Evolutionary conservation across 768 basidiomycete genomes (phyloP), one percentile per base, ranked within the genome.

Genomic region (Agrocybe pediades): DNA sequence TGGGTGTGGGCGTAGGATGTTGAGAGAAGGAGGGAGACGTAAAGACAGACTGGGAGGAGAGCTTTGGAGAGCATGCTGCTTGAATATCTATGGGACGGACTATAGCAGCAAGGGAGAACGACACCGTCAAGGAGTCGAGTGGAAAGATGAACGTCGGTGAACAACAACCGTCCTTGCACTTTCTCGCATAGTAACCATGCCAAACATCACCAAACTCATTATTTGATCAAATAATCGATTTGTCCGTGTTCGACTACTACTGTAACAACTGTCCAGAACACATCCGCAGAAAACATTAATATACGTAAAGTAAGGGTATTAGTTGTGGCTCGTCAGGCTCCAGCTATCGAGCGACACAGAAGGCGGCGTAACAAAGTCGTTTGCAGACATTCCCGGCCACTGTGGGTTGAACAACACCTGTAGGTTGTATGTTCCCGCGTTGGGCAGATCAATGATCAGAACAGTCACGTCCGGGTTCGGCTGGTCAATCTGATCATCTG

Each of bases 401-500:
- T 96, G 90, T n/a, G 96, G 97, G 69, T 84, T 94, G 75, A 98
- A 89, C 66, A 98, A 68, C 47, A 98, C 87, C 72, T 95, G 84
- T 44, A 97, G 69, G 15, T 74, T 88, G 70, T 91, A 87, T 43
- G 73, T 71, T n/a, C 92, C 93, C 16, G 86, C 83, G 23, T 51
- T 51, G 16, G 81, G 77, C 5, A 87, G 71, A 59, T 73, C 78
- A 66, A 99, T 86, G 53, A 78, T 77, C 48, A 99, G 74, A 17
- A 98, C 95, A 13, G 81, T 86, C 54, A 95, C 90, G 21, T 83
- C 85, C 0, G 81, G 76, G 71, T 98, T 97, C 8, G 71, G 65
- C 67, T 91, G 90, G 71, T 95, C 92, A 36, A 36, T 13, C 33
- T 36, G 6, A 77, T 61, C 0, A 60, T 77, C 15, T 15, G 29